Conservation (phyloP, 2,329 filamentous ascomycete species). For the Fusarium dlaminii region DNA sequence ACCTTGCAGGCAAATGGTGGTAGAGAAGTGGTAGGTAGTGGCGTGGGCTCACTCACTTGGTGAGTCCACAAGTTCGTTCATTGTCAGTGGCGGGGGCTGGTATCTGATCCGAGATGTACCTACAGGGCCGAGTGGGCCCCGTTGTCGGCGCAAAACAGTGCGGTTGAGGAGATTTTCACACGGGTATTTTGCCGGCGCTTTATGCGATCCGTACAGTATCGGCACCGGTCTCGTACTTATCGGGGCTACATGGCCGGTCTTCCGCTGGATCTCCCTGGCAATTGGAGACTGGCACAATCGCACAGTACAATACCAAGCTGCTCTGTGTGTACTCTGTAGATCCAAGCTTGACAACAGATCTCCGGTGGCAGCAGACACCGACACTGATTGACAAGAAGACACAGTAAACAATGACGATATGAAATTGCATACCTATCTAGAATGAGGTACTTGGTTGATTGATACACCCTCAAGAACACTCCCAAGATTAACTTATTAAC, state of each 20-base stretch:
- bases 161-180: slow-evolving; percentile 27
- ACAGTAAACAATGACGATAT: not conserved
- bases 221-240: slow-evolving; percentile 6
- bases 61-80: not conserved
- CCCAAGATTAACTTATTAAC: slow-evolving; percentile 9
- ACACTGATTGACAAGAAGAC: slow-evolving; percentile 20
- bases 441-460: not conserved
- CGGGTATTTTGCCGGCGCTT: not conserved
- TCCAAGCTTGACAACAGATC: not conserved
- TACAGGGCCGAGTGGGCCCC: slow-evolving; percentile 18
- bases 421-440: not conserved
- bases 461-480: slow-evolving; percentile 1
- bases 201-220: slow-evolving; percentile 5
- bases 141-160: slow-evolving; percentile 31
- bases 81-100: slow-evolving; percentile 19
- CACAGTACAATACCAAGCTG: not conserved
- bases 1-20: not conserved
- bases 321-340: not conserved
- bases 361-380: slow-evolving; percentile 7
- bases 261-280: slow-evolving; percentile 2
- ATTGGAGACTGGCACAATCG: not conserved
- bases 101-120: not conserved
- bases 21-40: not conserved
- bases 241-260: slow-evolving; percentile 9
- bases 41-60: slow-evolving; percentile 14